A percentile compares a stretch with the other conserved stretches of the same genome.
phyloP scores from a whole-genome alignment of 225 moss, liverwort and hornwort species.

The Bryoerythrophyllum caledonicum region DNA sequence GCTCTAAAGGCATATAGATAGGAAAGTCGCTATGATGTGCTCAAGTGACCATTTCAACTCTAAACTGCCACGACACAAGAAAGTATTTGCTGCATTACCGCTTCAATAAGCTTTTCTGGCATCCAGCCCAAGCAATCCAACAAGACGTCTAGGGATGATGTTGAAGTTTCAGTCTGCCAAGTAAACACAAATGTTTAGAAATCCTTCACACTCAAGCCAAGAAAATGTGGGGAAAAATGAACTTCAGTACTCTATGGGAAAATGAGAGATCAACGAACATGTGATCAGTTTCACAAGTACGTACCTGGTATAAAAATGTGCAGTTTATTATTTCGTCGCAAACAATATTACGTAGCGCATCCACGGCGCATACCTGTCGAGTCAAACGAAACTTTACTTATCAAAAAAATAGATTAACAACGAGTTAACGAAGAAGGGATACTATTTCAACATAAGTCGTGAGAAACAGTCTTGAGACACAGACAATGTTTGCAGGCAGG shows the following conservation, averaged over 20 bases:
- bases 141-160: constrained; percentile 44
- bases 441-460: neutral
- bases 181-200: neutral
- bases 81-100: constrained; percentile 45
- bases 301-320: neutral
- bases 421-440: neutral
- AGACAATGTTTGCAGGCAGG: neutral
- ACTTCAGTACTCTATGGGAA: neutral
- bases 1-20: neutral
- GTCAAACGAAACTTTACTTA: neutral
- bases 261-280: neutral
- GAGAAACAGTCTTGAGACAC: neutral
- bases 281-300: neutral
- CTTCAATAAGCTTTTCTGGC: constrained; percentile 73
- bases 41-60: neutral
- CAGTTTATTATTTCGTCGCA: constrained; percentile 49
- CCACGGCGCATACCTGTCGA: constrained; percentile 67
- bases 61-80: neutral
- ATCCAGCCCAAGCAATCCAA: constrained; percentile 62
- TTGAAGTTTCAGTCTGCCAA: constrained; percentile 23
- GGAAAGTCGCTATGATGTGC: neutral
- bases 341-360: constrained; percentile 59
- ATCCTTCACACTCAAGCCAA: constrained; percentile 5
- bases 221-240: neutral
- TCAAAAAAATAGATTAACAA: neutral